Evolutionary conservation across 345 rosid genomes (phyloP), one percentile per base, ranked within the genome.

Genomic region (Euclidium syriacum): DNA sequence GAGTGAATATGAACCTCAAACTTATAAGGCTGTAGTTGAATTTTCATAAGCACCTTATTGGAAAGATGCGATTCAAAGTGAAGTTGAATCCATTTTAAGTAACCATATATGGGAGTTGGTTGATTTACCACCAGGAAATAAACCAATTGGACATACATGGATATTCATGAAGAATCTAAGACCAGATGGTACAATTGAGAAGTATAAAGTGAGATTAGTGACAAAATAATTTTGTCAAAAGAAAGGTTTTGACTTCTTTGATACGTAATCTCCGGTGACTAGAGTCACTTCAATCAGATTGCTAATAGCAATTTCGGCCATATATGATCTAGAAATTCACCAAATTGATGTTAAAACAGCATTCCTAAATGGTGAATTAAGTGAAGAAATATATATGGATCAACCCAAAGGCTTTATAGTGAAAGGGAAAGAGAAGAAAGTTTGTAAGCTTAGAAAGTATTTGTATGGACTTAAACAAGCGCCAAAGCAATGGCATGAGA

Each of bases 341-440:
- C 41, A 52, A 32, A 32, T 52, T 16, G 58, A 32, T 52, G 58
- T 52, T 11, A 32, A 52, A 17, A 17, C 26, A 0, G 0, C 36
- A 50, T 50, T 50, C 7, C 0, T 51, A 51, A 51, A 52, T 11
- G 30, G 43, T 53, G 59, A 35, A 53, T 4, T 53, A 12, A 30
- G 34, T 20, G 59, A 53, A 33, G 59, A 53, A 35, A n/a, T n/a
- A n/a, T n/a, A n/a, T n/a, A n/a, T n/a, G n/a, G n/a, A n/a, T n/a
- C n/a, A n/a, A n/a, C n/a, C 58, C 7, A 19, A 34, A 53, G 59
- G 30, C 11, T 53, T 53, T 53, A 12, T 51, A 51, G 24, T 51
- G 4, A 29, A 51, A 17, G 24, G 24, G 0, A 5, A 51, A 51
- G 38, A 29, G 8, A 51, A 29, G 15, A 51, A 51, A 29, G 24